phyloP scores from a whole-genome alignment of 148 eudicot species.

The Hydrangea macrophylla region DNA sequence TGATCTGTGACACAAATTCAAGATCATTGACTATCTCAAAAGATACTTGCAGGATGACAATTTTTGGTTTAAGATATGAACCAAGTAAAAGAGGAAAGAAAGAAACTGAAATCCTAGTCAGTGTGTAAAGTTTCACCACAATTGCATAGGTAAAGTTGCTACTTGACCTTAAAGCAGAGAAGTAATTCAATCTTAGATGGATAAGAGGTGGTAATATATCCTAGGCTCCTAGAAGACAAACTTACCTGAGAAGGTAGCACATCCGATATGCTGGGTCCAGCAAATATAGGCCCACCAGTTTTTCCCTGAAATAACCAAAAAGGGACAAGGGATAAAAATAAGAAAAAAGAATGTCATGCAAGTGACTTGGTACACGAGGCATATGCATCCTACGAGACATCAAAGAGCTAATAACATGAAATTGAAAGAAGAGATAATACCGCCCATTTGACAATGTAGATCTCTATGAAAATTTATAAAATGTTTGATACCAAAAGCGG shows the following conservation, averaged over 20 bases:
- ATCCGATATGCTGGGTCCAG: conserved; percentile 65
- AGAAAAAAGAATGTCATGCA: neutral
- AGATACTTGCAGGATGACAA: neutral
- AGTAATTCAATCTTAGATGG: neutral
- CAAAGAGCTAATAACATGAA: neutral
- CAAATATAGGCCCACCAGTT: conserved; percentile 79
- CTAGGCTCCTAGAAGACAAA: neutral
- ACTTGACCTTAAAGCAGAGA: neutral
- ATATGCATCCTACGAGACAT: neutral
- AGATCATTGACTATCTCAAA: neutral
- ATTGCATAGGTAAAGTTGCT: neutral
- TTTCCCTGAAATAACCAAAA: conserved; percentile 33
- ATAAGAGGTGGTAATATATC: neutral
- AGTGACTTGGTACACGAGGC: neutral
- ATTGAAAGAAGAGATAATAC: neutral
- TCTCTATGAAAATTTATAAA: neutral
- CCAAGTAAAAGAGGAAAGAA: neutral
- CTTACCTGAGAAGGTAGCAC: conserved; percentile 45
- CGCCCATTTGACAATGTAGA: neutral
- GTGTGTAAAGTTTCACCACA: neutral
- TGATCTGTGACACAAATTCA: neutral
- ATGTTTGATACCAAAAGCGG: no score
- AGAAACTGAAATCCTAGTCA: neutral
- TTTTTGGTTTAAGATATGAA: neutral
- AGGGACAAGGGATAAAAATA: neutral